phyloP scores from a whole-genome alignment of 805 yeast species.

The Kazachstania kunashirensis region DNA sequence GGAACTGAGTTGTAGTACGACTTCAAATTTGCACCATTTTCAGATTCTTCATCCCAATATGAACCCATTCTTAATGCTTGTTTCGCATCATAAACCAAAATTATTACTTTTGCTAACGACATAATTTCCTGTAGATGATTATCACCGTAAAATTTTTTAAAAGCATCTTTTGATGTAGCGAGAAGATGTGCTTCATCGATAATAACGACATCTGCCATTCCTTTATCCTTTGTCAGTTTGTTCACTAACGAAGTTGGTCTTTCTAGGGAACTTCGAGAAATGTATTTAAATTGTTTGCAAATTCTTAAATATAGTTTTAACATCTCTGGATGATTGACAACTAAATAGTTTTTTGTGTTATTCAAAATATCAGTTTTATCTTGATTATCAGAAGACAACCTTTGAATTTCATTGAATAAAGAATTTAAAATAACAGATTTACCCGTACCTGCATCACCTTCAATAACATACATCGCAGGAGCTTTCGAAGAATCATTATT shows the following conservation, averaged over 20 bases:
- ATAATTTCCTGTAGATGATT: conserved; percentile 36
- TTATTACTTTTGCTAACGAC: conserved; percentile 31
- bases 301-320: conserved; percentile 35
- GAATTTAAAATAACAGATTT: conserved; percentile 37
- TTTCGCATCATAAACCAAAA: conserved; percentile 38
- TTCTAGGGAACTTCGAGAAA: conserved; percentile 32
- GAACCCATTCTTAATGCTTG: conserved; percentile 40
- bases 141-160: conserved; percentile 36
- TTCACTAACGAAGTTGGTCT: conserved; percentile 39
- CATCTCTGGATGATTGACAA: conserved; percentile 43
- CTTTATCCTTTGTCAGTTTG: conserved; percentile 22
- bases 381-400: conserved; percentile 11
- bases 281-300: conserved; percentile 30
- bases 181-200: conserved; percentile 40
- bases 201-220: conserved; percentile 32
- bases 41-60: conserved; percentile 31
- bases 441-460: conserved; percentile 44
- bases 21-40: conserved; percentile 32
- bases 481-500: conserved; percentile 10
- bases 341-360: conserved; percentile 31
- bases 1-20: conserved; percentile 15
- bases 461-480: conserved; percentile 34
- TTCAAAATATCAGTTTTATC: conserved; percentile 15
- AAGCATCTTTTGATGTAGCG: conserved; percentile 37
- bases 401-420: conserved; percentile 36